Base-by-base conservation (phyloP, 768 basidiomycete genomes). In the Terana coerulea region DNA sequence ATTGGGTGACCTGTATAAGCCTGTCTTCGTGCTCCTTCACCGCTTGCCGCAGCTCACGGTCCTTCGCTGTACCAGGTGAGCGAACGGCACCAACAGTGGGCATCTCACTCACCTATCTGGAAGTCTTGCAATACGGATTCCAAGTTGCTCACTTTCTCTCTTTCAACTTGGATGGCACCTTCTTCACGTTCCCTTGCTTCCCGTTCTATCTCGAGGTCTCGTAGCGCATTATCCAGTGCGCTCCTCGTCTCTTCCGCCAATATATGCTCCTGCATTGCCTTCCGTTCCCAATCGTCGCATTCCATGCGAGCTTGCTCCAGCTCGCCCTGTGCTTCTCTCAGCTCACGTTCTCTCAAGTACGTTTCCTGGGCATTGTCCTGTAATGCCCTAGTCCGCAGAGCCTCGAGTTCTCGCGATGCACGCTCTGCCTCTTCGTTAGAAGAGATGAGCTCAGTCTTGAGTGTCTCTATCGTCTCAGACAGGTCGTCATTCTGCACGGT, bases 41-140 rank as follows among this genome's bases (percentile, higher is more conserved):
- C 1, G 93, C 89, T 59, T 90, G 83, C 47, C 76, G 75, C n/a
- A 97, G 72, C 65, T 99, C 95, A 51, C 86, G 84, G 47, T 97
- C 93, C 68, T 91, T 97, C 1, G 86, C 94, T 97, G 62, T 22
- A 49, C 41, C 36, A 15, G 2, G 8, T 54, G 31, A 54, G 51
- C 26, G 26, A 25, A 39, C 21, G 33, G 15, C 1, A 6, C 21
- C 37, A 19, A 17, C 24, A 11, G 26, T 3, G 21, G 9, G 24
- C 24, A 15, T n/a, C 4, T 24, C 3, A 71, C 87, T 52, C 59
- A 95, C 95, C 87, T 47, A 84, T 75, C 70, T 98, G 93, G 70
- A 98, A 99, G 69, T 98, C 97, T 63, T 91, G 86, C 60, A 99
- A 70, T 3, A 99, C 97, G 3, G 88, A 86, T 66, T 98, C 91